These are phyloP conservation scores for Agarophyton chilense DNA, from an alignment of 23 red algal genomes.

Conservation along the genomic window DNA sequence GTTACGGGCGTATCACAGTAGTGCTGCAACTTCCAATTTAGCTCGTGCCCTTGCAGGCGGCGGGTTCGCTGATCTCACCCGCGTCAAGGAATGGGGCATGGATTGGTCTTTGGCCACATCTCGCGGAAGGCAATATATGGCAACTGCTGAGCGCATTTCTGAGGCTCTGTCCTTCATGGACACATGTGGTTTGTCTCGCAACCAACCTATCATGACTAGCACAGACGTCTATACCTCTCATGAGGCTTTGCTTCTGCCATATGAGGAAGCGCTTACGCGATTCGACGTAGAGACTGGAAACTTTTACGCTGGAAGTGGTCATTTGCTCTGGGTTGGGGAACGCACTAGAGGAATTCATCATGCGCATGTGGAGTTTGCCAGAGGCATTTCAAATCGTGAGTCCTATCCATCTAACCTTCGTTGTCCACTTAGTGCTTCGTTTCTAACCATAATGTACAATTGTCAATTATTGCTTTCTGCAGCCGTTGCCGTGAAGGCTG, in stretches of 20 bases:
- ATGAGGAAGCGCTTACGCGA: conserved; percentile 89
- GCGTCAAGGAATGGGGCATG: conserved; percentile 95
- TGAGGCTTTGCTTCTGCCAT: conserved; percentile 95
- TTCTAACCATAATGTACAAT: neutral
- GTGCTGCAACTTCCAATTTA: conserved; percentile 91
- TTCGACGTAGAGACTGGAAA: conserved; percentile 74
- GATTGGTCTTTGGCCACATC: conserved; percentile 85
- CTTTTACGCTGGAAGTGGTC: conserved; percentile 87
- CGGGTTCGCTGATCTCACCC: conserved; percentile 85
- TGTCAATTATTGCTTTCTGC: neutral
- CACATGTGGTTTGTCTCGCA: conserved; percentile 69
- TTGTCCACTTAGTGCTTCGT: neutral
- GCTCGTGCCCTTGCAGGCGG: conserved; percentile 85
- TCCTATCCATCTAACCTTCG: neutral
- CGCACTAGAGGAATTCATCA: conserved; percentile 92
- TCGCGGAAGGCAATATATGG: conserved; percentile 79
- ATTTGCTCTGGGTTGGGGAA: conserved; percentile 97
- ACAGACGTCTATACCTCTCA: conserved; percentile 92
- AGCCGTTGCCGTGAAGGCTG: conserved; percentile 83
- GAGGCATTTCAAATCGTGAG: conserved; percentile 96
- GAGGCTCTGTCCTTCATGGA: conserved; percentile 93
- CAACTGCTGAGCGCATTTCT: conserved; percentile 73
- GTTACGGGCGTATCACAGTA: conserved; percentile 80
- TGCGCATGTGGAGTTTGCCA: conserved; percentile 93
- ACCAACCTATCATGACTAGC: conserved; percentile 53